Conservation (phyloP, 768 basidiomycete genomes). For the Calocybe indica region DNA sequence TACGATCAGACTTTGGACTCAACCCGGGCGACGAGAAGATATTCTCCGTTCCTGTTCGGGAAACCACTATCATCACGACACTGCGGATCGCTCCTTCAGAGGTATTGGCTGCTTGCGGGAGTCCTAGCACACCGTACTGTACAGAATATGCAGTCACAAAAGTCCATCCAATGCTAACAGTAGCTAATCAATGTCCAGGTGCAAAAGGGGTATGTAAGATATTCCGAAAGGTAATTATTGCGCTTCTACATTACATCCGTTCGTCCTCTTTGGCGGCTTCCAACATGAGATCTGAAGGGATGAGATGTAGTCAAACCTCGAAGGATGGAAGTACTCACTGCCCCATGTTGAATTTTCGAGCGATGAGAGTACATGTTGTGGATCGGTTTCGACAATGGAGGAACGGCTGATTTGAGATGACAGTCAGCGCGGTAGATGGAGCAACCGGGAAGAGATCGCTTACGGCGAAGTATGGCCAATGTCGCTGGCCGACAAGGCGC, state of each 20-base stretch:
- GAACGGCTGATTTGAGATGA: constrained; percentile 22
- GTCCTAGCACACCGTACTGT: no score
- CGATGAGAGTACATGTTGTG: constrained; percentile 46
- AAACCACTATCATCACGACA: no score
- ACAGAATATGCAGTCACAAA: no score
- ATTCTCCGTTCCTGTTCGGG: no score
- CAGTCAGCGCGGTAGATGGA: constrained; percentile 1
- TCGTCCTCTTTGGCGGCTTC: constrained; percentile 41
- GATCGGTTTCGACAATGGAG: constrained; percentile 37
- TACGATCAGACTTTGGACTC: no score
- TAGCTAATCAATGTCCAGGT: no score
- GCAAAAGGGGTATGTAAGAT: no score
- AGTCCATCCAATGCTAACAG: no score
- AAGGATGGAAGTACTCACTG: constrained; percentile 35
- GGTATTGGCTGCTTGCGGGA: no score
- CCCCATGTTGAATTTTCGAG: constrained; percentile 70
- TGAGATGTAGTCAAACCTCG: not conserved
- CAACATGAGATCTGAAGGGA: constrained; percentile 29
- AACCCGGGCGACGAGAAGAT: no score
- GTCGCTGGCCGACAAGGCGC: constrained; percentile 46
- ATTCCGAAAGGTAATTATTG: no score
- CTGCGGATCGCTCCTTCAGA: no score
- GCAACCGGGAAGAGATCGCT: not conserved
- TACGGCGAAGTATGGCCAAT: constrained; percentile 42
- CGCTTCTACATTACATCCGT: constrained; percentile 10